These are phyloP conservation scores for Colletotrichum coccodes DNA, from an alignment of 2,329 filamentous ascomycete genomes.

Conservation along the genomic window DNA sequence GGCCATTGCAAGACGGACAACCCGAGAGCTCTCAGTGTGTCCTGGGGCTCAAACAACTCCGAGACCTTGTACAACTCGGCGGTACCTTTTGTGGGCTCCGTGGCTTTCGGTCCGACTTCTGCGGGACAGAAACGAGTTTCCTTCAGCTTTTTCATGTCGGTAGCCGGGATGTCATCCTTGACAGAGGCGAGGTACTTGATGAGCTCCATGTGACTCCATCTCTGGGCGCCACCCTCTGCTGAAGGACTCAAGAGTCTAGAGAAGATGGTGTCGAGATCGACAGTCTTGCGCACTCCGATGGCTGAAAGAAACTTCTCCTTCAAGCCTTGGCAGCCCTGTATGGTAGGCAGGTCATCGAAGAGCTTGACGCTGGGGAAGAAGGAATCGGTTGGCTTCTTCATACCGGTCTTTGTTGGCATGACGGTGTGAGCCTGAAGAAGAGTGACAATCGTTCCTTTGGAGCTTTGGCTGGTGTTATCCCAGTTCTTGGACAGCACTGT, in stretches of 20 bases:
- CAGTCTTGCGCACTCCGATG: constrained; percentile 92
- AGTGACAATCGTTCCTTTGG: constrained; percentile 72
- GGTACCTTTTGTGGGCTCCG: constrained; percentile 63
- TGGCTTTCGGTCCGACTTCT: constrained; percentile 68
- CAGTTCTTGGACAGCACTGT: constrained; percentile 88
- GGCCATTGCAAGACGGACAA: constrained; percentile 88
- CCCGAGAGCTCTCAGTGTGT: constrained; percentile 73
- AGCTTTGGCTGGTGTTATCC: constrained; percentile 77
- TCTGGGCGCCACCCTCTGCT: constrained; percentile 62
- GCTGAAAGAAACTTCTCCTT: constrained; percentile 90
- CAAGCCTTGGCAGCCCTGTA: constrained; percentile 79
- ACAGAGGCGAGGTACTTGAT: constrained; percentile 96
- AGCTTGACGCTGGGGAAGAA: constrained; percentile 95
- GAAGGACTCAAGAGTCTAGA: constrained; percentile 79
- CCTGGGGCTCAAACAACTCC: constrained; percentile 84
- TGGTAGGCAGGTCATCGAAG: constrained; percentile 90
- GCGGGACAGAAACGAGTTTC: constrained; percentile 85
- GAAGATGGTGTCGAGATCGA: constrained; percentile 95
- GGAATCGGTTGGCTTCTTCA: constrained; percentile 85
- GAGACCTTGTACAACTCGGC: constrained; percentile 74
- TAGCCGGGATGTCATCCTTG: constrained; percentile 83
- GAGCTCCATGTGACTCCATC: constrained; percentile 93
- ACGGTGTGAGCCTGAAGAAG: constrained; percentile 76
- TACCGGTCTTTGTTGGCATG: constrained; percentile 90
- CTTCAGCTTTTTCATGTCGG: constrained; percentile 82